A percentile compares a stretch with the other conserved stretches of the same genome.
These are phyloP conservation scores for Scedosporium aurantiacum DNA, from an alignment of 2,329 filamentous ascomycete species.

Conservation along the genomic window DNA sequence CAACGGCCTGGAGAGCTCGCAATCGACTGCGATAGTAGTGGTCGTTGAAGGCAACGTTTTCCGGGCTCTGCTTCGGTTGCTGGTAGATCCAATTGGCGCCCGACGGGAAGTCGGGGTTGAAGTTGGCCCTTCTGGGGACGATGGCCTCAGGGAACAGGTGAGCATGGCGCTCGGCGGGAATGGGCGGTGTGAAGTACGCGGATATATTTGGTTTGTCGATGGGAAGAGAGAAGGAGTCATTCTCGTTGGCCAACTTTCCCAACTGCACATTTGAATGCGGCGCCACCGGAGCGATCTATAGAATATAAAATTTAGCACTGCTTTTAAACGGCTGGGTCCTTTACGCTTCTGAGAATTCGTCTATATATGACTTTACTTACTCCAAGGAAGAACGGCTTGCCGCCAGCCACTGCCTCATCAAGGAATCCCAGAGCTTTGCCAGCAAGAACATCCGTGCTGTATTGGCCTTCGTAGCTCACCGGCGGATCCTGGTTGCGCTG, in stretches of 20 bases:
- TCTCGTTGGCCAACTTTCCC: constrained; percentile 11
- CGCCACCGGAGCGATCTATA: constrained; percentile 31
- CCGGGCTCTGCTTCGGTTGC: constrained; percentile 22
- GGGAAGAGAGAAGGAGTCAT: background rate
- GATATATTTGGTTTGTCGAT: constrained; percentile 5
- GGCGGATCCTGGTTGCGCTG: constrained; percentile 47
- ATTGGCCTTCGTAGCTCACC: constrained; percentile 38
- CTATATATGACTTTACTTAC: constrained; percentile 11
- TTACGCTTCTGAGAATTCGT: too few species aligned
- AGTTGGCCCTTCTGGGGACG: constrained; percentile 53
- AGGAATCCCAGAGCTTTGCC: constrained; percentile 40
- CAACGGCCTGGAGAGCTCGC: constrained; percentile 31
- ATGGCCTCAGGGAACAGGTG: constrained; percentile 47
- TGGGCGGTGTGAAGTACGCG: constrained; percentile 20
- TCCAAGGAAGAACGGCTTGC: constrained; percentile 43
- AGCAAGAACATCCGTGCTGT: constrained; percentile 41
- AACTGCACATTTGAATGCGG: constrained; percentile 19
- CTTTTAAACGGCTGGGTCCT: too few species aligned
- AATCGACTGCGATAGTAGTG: constrained; percentile 29
- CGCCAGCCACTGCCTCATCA: constrained; percentile 33
- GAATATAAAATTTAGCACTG: too few species aligned
- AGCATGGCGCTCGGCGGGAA: constrained; percentile 40
- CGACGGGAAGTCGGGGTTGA: constrained; percentile 44
- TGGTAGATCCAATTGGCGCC: constrained; percentile 33
- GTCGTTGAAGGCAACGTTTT: constrained; percentile 24